Conservation (phyloP, 2,329 filamentous ascomycete genomes). For the Aspergillus phoenicis region DNA sequence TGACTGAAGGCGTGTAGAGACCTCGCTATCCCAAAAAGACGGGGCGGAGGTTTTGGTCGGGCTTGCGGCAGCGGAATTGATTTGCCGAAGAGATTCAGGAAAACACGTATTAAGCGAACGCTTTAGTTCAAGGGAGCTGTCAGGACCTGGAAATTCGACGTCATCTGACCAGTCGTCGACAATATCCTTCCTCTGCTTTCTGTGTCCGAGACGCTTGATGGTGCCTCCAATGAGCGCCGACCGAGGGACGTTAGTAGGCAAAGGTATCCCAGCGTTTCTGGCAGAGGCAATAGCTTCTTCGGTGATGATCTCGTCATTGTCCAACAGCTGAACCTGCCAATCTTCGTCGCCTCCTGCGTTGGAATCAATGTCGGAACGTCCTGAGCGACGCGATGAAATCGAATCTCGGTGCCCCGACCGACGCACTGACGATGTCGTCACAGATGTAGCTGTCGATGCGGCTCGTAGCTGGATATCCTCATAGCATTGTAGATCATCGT, state of each 20-base stretch:
- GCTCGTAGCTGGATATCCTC: conserved; percentile 51
- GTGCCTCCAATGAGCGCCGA: conserved; percentile 90
- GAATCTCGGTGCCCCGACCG: conserved; percentile 66
- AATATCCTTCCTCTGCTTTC: conserved; percentile 70
- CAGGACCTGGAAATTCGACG: conserved; percentile 65
- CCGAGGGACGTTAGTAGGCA: conserved; percentile 81
- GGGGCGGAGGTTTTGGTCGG: conserved; percentile 40
- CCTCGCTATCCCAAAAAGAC: conserved; percentile 33
- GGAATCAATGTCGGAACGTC: conserved; percentile 80
- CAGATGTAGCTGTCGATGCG: conserved; percentile 49
- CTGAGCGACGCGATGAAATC: conserved; percentile 77
- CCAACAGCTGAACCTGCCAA: conserved; percentile 81
- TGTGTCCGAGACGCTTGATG: conserved; percentile 82
- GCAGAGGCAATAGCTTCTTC: conserved; percentile 84
- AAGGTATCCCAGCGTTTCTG: conserved; percentile 84
- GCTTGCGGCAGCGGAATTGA: conserved; percentile 54
- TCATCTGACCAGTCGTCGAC: conserved; percentile 83
- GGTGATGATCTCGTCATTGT: conserved; percentile 81
- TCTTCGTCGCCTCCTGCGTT: conserved; percentile 76
- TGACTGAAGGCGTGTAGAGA: conserved; percentile 58
- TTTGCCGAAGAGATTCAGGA: conserved; percentile 68
- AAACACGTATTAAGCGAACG: conserved; percentile 62
- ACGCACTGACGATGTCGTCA: conserved; percentile 47
- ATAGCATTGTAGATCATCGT: conserved; percentile 50
- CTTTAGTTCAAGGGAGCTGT: conserved; percentile 65